These are phyloP conservation scores for Clitocybe nebularis DNA, from an alignment of 1,284 basidiomycete genomes.

Conservation along the genomic window DNA sequence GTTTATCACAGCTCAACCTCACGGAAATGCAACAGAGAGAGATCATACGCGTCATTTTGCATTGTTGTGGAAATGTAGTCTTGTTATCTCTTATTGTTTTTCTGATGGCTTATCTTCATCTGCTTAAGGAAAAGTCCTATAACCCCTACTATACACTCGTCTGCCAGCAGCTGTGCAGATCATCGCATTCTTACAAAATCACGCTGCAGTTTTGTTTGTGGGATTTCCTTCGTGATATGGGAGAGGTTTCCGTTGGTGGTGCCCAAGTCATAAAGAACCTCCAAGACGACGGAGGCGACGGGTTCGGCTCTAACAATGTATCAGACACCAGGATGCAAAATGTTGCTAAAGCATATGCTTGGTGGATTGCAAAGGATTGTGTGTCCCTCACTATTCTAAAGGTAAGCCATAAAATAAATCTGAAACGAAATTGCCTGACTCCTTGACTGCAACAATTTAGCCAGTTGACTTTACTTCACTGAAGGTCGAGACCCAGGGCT, in stretches of 20 bases:
- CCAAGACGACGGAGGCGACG: constrained; percentile 43
- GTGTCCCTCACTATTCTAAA: constrained; percentile 74
- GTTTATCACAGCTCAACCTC: constrained; percentile 78
- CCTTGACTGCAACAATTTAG: constrained; percentile 33
- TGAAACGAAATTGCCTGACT: not conserved
- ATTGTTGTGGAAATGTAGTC: constrained; percentile 86
- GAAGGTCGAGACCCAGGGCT: constrained; percentile 57
- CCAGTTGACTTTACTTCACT: constrained; percentile 81
- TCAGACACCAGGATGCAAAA: constrained; percentile 57
- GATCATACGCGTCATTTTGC: constrained; percentile 87
- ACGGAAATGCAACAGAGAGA: constrained; percentile 93
- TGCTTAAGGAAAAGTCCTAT: constrained; percentile 77
- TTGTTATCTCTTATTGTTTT: constrained; percentile 5
- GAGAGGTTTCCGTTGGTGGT: constrained; percentile 82
- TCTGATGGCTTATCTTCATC: constrained; percentile 5
- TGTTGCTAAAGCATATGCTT: constrained; percentile 66
- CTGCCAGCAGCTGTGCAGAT: constrained; percentile 67
- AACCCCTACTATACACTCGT: constrained; percentile 97
- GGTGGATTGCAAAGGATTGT: constrained; percentile 39
- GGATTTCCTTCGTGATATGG: constrained; percentile 94
- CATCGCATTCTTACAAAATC: constrained; percentile 81
- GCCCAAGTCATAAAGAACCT: constrained; percentile 69
- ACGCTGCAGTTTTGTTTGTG: constrained; percentile 96
- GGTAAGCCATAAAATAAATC: constrained; percentile 39
- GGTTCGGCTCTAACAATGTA: constrained; percentile 51